phyloP scores from a whole-genome alignment of 192 early-diverging fungal species.

The Umbelopsis isabellina region DNA sequence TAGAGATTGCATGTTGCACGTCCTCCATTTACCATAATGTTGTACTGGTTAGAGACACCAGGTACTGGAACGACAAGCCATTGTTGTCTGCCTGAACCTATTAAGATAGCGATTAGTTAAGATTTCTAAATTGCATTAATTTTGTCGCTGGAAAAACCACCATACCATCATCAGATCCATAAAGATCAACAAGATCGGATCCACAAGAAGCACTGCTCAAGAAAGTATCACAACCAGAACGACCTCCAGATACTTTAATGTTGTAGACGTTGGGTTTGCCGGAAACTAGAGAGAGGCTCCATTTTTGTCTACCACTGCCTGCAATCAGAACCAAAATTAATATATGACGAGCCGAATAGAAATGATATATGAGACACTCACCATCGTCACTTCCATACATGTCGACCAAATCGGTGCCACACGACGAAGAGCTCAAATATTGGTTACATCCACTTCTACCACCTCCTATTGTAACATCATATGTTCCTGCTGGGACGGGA shows the following conservation, averaged over 20 bases:
- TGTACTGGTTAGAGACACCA: neutral
- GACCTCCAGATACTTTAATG: conserved; percentile 14
- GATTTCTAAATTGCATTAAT: neutral
- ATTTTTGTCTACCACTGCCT: conserved; percentile 14
- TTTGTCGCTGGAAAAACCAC: neutral
- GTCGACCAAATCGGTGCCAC: neutral
- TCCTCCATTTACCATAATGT: conserved; percentile 11
- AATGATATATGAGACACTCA: neutral
- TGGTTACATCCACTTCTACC: conserved; percentile 7
- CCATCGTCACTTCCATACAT: conserved; percentile 9
- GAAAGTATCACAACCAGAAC: conserved; percentile 10
- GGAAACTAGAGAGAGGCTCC: neutral
- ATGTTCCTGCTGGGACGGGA: neutral
- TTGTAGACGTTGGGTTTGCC: conserved; percentile 14
- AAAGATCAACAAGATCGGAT: conserved; percentile 14
- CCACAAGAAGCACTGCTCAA: neutral
- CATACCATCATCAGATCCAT: conserved; percentile 7
- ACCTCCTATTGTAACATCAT: neutral
- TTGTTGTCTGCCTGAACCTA: conserved; percentile 17
- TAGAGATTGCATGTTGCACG: conserved; percentile 1
- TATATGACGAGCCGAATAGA: neutral
- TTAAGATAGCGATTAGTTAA: neutral
- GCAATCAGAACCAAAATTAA: neutral
- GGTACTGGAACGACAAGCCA: conserved; percentile 1
- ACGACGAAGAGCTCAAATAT: neutral